Base-by-base conservation (phyloP, 192 early-diverging fungal species). In the Podila epigama region DNA sequence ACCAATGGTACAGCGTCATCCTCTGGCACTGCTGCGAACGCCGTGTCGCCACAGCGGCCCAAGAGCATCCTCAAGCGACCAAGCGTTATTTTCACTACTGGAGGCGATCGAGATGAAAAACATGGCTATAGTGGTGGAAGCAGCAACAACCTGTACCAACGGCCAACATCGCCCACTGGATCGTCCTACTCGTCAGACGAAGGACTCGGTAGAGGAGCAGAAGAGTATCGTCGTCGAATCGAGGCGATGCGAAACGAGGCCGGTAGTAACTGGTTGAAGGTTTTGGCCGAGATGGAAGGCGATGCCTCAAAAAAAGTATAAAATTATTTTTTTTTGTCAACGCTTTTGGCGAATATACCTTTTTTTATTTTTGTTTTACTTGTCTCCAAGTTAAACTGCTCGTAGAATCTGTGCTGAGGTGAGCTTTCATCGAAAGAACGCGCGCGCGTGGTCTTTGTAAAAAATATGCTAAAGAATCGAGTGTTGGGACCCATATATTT, bases 211-310 rank as follows among this genome's bases (percentile, higher is more conserved):
- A 51, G 61, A 16, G 58, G 62, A 15, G 51, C 66, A 10, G 85
- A 84, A 39, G 82, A 73, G 0, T 87, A 82, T 59, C 72, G 84
- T 65, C 52, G 70, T 8, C 81, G 73, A 55, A 83, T 89, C 28
- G 82, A 87, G 44, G 75, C 80, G 15, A 85, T 89, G 69, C 70
- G 85, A 15, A 83, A 70, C 5, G 87, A 89, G 63, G 84, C 85
- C 10, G 87, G 87, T 3, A 75, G 66, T 9, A 82, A 80, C 9
- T 89, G 87, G 87, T 53, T 89, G 22, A 79, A 70, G 40, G 87
- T 89, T 10, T 58, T 87, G 28, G 78, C 75, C 28, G 87, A 89
- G 60, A 83, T 89, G 84, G 71, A 89, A 20, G 42, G 42, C 42
- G 42, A 48, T 48, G 42, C 5, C 18, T 20, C 42, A 0, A 48